Conservation (phyloP, 2,329 filamentous ascomycete species). For the Claviceps pazoutovae region DNA sequence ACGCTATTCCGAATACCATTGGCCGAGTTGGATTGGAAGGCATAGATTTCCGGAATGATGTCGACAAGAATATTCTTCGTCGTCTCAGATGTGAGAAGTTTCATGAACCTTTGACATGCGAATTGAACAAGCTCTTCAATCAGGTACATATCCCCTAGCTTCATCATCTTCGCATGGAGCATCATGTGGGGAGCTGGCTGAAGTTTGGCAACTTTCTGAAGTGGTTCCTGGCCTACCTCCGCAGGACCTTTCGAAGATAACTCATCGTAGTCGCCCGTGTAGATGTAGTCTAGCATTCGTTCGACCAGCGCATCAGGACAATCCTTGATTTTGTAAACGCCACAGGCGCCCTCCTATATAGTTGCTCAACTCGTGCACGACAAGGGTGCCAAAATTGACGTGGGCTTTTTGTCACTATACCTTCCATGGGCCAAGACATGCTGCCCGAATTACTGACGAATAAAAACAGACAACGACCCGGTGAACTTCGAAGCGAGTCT, state of each 20-base stretch:
- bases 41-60: neutral
- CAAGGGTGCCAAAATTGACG: neutral
- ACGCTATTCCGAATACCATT: neutral
- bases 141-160: neutral
- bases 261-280: neutral
- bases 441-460: neutral
- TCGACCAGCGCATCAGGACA: neutral
- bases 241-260: too few species aligned
- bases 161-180: neutral
- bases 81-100: neutral
- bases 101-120: neutral
- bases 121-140: neutral
- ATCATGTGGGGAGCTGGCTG: neutral
- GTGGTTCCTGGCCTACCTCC: too few species aligned
- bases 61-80: neutral
- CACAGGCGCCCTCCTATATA: neutral
- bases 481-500: neutral
- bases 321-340: neutral
- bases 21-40: neutral
- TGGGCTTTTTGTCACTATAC: neutral
- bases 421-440: neutral
- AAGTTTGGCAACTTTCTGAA: neutral
- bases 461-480: neutral
- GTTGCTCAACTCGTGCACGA: neutral
- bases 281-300: neutral